A percentile compares a stretch with the other conserved stretches of the same genome.
Evolutionary conservation across 345 rosid genomes (phyloP).

Genomic region (Aquilaria yunnanensis): DNA sequence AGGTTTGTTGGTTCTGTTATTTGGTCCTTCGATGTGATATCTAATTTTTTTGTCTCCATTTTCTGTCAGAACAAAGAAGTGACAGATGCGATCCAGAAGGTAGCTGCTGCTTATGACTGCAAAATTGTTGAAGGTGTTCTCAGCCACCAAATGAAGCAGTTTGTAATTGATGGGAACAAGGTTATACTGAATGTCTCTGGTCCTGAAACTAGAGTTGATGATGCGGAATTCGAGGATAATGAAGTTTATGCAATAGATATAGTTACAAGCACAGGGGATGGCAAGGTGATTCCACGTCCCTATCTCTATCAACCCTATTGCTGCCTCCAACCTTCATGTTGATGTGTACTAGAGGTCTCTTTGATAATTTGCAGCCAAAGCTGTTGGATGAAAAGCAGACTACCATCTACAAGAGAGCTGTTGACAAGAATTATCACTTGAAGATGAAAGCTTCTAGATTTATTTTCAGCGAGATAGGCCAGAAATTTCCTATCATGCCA

Average conservation of each 20-base stretch:
- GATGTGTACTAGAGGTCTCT: conserved; percentile 2
- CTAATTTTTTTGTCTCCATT: not conserved
- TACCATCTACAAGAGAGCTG: conserved; percentile 88
- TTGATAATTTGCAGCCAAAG: conserved; percentile 62
- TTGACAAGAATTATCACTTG: conserved; percentile 73
- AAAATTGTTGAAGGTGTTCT: conserved; percentile 97
- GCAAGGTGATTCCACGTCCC: conserved; percentile 61
- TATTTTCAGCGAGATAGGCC: conserved; percentile 85
- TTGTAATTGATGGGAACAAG: conserved; percentile 86
- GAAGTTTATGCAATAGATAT: conserved; percentile 90
- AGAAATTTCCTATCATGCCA: conserved; percentile 79
- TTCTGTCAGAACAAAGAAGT: conserved; percentile 85
- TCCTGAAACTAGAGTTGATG: conserved; percentile 92
- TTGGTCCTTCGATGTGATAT: not conserved
- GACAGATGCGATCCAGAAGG: conserved; percentile 94
- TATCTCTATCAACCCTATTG: not conserved
- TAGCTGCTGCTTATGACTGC: conserved; percentile 95
- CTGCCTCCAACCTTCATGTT: not conserved
- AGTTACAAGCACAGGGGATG: conserved; percentile 91
- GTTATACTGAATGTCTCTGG: conserved; percentile 57
- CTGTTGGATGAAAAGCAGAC: conserved; percentile 95
- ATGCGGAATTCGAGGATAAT: conserved; percentile 91
- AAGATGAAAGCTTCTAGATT: conserved; percentile 99
- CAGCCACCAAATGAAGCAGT: conserved; percentile 90
- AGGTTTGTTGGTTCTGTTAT: not conserved